Base-by-base conservation (phyloP, 129 eudicot species). In the Arctium minus region DNA sequence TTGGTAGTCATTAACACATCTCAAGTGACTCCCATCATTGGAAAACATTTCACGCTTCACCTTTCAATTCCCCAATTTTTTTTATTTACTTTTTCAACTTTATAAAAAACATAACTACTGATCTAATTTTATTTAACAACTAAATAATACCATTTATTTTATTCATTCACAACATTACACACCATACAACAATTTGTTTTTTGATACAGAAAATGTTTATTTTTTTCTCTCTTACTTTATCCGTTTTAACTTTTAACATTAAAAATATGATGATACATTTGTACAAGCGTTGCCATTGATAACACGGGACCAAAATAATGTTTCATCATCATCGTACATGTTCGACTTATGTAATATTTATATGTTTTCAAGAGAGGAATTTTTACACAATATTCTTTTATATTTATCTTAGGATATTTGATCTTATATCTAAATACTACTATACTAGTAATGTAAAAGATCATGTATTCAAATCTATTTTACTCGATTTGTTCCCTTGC, bases 1-100 rank as follows among this genome's bases (percentile, higher is more conserved):
- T 83, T 83, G 82, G 82, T 77, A 83, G 86, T 77, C 86, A 77
- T 77, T 77, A 42, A 69, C 31, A 79, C 70, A 70, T 46, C 75
- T 74, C 82, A 44, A 71, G 72, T 77, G 82, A 83, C 68, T 83
- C 53, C 74, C 86, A 77, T 83, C 86, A 83, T 83, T 77, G 86
- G 36, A 38, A 56, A 77, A 77, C 74, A 77, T 83, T 70, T 83
- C 86, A 77, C 78, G 86, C 86, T 77, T 77, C 86, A 50, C 77
- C 73, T 77, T 77, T 83, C 77, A 37, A 29, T 71, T 78, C 44
- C 38, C 35, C 5, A 8, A 17, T 60, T 60, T 60, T 76, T 22
- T 78, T 12, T 60, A 31, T 42, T 76, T 82, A 30, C 74, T 67
- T 8, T 46, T 83, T 27, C 29, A 70, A 83, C 83, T 37, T 70